Percentiles rank a stretch among this genome's conserved stretches.
Conservation (phyloP, 768 basidiomycete species). For the Tulasnella sp. region DNA sequence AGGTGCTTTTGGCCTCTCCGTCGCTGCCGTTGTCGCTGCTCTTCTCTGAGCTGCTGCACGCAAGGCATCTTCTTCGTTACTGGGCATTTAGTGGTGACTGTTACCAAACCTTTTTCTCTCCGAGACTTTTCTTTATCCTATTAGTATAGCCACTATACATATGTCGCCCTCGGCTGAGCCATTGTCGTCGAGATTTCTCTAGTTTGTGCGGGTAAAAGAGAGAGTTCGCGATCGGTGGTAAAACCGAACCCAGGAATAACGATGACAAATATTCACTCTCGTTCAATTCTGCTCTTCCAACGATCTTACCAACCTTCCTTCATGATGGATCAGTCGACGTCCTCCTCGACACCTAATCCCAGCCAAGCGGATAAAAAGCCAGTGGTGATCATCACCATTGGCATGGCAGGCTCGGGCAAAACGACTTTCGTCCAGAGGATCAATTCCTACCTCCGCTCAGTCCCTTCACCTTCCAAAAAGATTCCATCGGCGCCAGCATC, state of each 20-base stretch:
- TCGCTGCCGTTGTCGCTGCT: background rate
- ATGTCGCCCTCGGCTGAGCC: background rate
- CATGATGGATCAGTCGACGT: background rate
- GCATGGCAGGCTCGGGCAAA: conserved; percentile 96
- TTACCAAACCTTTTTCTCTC: background rate
- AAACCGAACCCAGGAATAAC: too few species aligned
- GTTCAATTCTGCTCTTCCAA: too few species aligned
- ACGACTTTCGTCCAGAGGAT: conserved; percentile 95
- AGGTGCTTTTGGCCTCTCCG: background rate
- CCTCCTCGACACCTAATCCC: background rate
- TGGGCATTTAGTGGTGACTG: background rate
- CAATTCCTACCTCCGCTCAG: conserved; percentile 78
- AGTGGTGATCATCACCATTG: conserved; percentile 78
- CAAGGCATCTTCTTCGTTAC: background rate
- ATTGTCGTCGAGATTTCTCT: background rate
- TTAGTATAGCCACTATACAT: background rate
- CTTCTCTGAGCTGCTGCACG: background rate
- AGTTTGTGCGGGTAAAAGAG: background rate
- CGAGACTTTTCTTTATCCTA: background rate
- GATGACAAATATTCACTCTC: too few species aligned
- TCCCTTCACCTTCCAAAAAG: conserved; percentile 25
- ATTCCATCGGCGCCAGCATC: background rate
- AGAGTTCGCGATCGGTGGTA: background rate
- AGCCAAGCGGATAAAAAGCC: conserved; percentile 34
- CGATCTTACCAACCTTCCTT: too few species aligned